A percentile compares a stretch with the other conserved stretches of the same genome.
phyloP scores from a whole-genome alignment of 2,329 filamentous ascomycete genomes.

The Colletotrichum sp. region DNA sequence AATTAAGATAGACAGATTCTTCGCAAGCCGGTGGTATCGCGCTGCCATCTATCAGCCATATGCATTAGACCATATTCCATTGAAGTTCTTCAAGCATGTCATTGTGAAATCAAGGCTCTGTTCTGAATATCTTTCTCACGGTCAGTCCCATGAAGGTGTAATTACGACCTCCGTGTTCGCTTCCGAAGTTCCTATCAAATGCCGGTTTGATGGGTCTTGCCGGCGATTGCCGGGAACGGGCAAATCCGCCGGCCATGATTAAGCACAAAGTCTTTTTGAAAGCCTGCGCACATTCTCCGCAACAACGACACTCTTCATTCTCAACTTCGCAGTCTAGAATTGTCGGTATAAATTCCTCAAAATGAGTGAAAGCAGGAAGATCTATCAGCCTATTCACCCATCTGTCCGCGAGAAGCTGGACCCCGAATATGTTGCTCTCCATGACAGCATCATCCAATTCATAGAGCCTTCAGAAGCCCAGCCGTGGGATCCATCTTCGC shows the following conservation, averaged over 20 bases:
- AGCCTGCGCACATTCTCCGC: background rate
- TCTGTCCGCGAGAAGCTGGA: constrained; percentile 34
- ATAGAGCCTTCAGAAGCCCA: constrained; percentile 35
- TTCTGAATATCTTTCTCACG: background rate
- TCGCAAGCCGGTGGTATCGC: background rate
- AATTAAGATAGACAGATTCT: background rate
- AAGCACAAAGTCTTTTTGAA: background rate
- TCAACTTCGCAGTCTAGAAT: background rate
- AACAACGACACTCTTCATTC: background rate
- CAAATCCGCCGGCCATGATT: background rate
- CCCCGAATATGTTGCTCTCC: constrained; percentile 41
- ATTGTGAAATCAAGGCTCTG: background rate
- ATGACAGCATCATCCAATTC: constrained; percentile 41
- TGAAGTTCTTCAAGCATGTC: background rate
- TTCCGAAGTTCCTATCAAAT: background rate
- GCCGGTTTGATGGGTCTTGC: background rate
- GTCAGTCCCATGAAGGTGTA: background rate
- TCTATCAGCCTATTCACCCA: constrained; percentile 38
- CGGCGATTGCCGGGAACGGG: background rate
- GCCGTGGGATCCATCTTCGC: constrained; percentile 32
- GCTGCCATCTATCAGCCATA: background rate
- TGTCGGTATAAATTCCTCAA: background rate
- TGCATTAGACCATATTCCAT: rapidly evolving
- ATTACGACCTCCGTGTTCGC: background rate
- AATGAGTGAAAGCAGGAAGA: background rate